Conservation (phyloP, 202 grass and related monocot species). For the Digitaria exilis region DNA sequence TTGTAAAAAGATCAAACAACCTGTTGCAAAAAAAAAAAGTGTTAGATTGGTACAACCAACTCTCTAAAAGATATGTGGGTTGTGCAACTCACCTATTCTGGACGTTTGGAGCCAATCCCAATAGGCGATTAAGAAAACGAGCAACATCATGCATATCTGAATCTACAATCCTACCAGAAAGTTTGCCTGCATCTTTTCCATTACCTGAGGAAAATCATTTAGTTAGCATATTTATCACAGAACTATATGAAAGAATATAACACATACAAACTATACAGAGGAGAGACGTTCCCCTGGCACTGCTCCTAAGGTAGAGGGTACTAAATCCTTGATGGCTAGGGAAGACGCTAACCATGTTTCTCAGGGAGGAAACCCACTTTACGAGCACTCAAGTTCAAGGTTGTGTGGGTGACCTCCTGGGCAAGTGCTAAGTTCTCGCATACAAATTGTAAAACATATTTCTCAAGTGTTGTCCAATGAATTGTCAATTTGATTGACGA, state of each 20-base stretch:
- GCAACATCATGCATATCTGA: constrained; percentile 98
- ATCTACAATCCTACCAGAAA: constrained; percentile 92
- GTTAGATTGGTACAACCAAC: constrained; percentile 34
- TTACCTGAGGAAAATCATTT: constrained; percentile 63
- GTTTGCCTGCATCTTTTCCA: constrained; percentile 75
- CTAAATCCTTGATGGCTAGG: background rate
- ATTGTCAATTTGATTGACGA: constrained; percentile 23
- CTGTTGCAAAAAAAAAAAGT: constrained; percentile 49
- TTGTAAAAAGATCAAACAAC: constrained; percentile 94
- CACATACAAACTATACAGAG: background rate
- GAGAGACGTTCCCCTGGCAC: background rate
- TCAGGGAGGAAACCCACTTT: background rate
- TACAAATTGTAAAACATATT: constrained; percentile 26
- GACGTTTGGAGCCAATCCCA: constrained; percentile 84
- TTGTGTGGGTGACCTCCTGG: background rate
- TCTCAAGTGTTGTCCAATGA: constrained; percentile 6
- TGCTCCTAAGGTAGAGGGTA: too few species aligned
- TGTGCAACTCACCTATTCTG: constrained; percentile 73
- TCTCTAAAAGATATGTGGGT: constrained; percentile 17
- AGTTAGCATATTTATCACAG: constrained; percentile 12
- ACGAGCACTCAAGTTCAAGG: background rate
- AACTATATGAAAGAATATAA: background rate
- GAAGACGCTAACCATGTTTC: background rate
- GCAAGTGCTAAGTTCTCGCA: background rate
- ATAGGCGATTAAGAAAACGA: constrained; percentile 94